Evolutionary conservation across 148 eudicot genomes (phyloP), one percentile per base, ranked within the genome.

Genomic region (Rhododendron kiyosumense): DNA sequence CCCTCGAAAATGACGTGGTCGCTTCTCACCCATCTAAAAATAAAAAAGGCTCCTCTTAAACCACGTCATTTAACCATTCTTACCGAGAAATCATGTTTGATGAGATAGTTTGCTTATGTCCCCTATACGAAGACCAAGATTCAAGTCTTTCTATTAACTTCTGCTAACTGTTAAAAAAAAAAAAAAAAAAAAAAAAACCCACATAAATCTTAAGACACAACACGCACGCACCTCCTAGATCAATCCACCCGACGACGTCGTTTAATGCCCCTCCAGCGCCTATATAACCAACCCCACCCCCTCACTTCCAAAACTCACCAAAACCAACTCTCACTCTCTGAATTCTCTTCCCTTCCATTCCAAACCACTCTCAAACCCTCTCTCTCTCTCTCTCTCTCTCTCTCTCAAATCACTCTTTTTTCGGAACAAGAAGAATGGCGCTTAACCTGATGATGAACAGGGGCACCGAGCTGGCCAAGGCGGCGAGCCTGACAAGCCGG

Each of bases 401-500:
- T 26, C 52, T 22, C 32, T 5, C 57, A 7, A 15, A 30, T 20
- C n/a, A 43, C 48, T 13, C 61, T 54, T 54, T 52, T 18, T 54
- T 18, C 22, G 3, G 22, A 54, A 54, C 18, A 3, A 15, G 14
- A 3, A 14, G 3, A 78, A 89, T 89, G 91, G 85, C 89, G 81
- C 65, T 79, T 0, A 46, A 61, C 12, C 30, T 77, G 9, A 2
- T 84, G 7, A 28, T 82, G 49, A 54, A 52, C 85, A 8, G 20
- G 74, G 41, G 85, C 45, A 26, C 52, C 22, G 76, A 84, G 34
- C 79, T 89, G 26, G 90, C 84, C 46, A 87, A 86, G 84, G 89
- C 89, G 49, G 90, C 88, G 65, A 89, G 94, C 81, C 59, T 89
- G 45, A 61, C 82, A 0, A 86, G 88, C 82, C 86, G 86, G 45